Conservation (phyloP, 768 basidiomycete genomes). For the Podaxis rugospora region DNA sequence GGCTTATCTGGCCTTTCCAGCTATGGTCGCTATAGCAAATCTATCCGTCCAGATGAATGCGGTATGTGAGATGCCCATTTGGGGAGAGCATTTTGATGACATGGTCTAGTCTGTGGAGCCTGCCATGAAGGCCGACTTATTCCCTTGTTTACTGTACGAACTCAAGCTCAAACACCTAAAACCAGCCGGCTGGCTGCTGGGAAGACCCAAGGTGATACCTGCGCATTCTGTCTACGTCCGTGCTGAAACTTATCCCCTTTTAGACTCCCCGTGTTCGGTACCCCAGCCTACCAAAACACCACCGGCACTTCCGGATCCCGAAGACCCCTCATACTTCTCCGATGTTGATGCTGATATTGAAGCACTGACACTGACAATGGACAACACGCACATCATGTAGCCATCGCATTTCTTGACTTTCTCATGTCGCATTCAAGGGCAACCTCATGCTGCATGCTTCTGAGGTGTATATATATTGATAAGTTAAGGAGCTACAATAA, state of each 20-base stretch:
- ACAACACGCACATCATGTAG: not conserved
- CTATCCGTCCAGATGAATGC: slow-evolving; percentile 61
- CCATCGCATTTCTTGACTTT: not conserved
- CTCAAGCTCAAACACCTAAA: slow-evolving; percentile 30
- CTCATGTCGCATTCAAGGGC: not conserved
- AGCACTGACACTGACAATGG: slow-evolving; percentile 23
- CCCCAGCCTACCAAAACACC: not conserved
- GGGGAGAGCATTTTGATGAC: not conserved
- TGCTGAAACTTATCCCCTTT: not conserved
- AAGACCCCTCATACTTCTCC: not conserved
- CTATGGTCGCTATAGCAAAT: slow-evolving; percentile 73
- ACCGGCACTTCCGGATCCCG: not conserved
- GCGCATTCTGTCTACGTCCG: not conserved
- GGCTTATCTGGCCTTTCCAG: slow-evolving; percentile 27
- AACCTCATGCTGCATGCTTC: not conserved
- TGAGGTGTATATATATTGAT: not conserved
- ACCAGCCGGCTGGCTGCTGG: slow-evolving; percentile 40
- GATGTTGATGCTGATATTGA: slow-evolving; percentile 32
- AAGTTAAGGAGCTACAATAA: not conserved
- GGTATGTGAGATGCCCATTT: slow-evolving; percentile 35
- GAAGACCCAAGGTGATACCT: slow-evolving; percentile 38
- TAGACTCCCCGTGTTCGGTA: slow-evolving; percentile 31
- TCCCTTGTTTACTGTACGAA: slow-evolving; percentile 41
- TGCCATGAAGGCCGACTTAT: slow-evolving; percentile 58
- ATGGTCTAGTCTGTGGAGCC: slow-evolving; percentile 53